Evolutionary conservation across 2,329 filamentous ascomycete genomes (phyloP).

Genomic region (Neonectria sp.): DNA sequence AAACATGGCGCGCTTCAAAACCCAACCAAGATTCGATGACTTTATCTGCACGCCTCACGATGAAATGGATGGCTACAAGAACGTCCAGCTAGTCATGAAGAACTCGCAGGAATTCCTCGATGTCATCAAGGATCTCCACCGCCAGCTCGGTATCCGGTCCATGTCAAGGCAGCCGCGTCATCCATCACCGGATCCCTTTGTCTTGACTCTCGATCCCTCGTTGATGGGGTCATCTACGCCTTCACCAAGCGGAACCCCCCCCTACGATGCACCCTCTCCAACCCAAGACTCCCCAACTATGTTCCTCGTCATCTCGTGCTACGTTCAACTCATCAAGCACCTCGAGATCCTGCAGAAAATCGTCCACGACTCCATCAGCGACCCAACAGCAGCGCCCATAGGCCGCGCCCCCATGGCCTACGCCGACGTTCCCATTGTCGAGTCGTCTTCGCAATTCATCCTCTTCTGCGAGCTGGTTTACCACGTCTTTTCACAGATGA

Average conservation of each 20-base stretch:
- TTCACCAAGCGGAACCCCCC: constrained; percentile 16
- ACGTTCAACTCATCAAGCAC: constrained; percentile 45
- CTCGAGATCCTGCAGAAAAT: constrained; percentile 45
- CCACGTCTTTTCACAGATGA: constrained; percentile 46
- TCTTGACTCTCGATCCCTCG: constrained; percentile 15
- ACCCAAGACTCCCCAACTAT: constrained; percentile 46
- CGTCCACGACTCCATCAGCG: constrained; percentile 35
- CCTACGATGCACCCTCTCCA: constrained; percentile 3
- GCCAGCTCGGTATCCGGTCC: constrained; percentile 36
- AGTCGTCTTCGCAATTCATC: constrained; percentile 46
- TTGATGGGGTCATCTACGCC: constrained; percentile 17
- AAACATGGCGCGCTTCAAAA: constrained; percentile 19
- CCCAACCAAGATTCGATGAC: constrained; percentile 21
- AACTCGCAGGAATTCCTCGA: constrained; percentile 46
- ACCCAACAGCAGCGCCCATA: constrained; percentile 31
- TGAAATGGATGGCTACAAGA: constrained; percentile 38
- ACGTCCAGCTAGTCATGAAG: constrained; percentile 40
- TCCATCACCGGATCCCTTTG: constrained; percentile 27
- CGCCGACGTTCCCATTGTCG: constrained; percentile 43
- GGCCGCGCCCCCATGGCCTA: constrained; percentile 42
- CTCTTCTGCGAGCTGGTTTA: constrained; percentile 48
- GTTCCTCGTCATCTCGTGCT: constrained; percentile 50
- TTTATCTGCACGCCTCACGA: constrained; percentile 35
- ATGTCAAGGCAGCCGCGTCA: constrained; percentile 17
- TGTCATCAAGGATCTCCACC: constrained; percentile 45